Evolutionary conservation across 2,329 filamentous ascomycete species (phyloP).

Genomic region (Monosporascus sp.): DNA sequence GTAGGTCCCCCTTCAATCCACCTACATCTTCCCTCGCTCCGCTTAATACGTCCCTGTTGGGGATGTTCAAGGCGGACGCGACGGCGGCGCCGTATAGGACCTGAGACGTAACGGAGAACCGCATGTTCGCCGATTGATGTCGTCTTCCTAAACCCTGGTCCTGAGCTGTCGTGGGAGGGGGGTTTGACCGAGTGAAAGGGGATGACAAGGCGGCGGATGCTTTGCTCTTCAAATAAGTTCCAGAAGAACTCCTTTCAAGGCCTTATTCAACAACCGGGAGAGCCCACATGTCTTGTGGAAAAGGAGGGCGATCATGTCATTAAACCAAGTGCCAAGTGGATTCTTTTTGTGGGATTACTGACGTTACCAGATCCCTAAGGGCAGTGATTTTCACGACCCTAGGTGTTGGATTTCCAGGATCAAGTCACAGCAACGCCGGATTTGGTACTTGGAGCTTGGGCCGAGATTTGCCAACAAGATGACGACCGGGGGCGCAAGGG

Average conservation of each 20-base stretch:
- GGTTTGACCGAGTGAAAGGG: background rate
- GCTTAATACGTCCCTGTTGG: slow-evolving; percentile 6
- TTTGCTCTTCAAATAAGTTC: background rate
- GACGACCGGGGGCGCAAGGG: too few relatives aligned
- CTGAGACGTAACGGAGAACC: slow-evolving; percentile 19
- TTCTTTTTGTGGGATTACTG: background rate
- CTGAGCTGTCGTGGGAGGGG: background rate
- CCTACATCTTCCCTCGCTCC: slow-evolving; percentile 5
- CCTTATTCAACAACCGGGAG: background rate
- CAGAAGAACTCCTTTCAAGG: background rate
- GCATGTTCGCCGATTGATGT: slow-evolving; percentile 15
- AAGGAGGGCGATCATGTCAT: background rate
- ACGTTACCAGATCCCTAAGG: background rate
- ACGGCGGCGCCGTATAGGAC: slow-evolving; percentile 22
- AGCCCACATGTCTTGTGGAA: background rate
- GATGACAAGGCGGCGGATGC: background rate
- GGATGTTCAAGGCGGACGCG: slow-evolving; percentile 22
- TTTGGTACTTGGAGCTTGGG: too few relatives aligned
- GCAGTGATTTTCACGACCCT: background rate
- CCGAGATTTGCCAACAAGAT: too few relatives aligned
- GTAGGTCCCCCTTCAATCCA: slow-evolving; percentile 7
- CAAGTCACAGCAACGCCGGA: too few relatives aligned
- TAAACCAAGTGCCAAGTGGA: background rate
- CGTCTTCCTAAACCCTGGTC: background rate
- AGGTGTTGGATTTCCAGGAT: background rate